Evolutionary conservation across 225 moss, liverwort and hornwort species (phyloP), one percentile per base, ranked within the genome.

Genomic region (Takakia lepidozioides): DNA sequence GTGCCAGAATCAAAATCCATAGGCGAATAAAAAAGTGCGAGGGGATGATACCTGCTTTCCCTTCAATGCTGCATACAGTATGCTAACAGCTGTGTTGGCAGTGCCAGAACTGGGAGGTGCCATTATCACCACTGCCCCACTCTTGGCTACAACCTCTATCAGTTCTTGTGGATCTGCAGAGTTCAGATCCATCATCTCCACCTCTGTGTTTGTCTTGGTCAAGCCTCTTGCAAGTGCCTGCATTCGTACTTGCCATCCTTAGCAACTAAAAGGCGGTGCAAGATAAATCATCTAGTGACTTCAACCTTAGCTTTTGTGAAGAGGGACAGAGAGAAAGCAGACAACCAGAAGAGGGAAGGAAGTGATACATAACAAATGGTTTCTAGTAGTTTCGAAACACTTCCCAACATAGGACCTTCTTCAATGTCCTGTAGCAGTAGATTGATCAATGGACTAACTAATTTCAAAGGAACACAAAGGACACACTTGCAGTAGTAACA

Each of bases 171-270:
- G 66, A 29, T 95, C 93, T 19, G 46, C 52, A 27, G 68, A 1
- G 48, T 89, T 93, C 30, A 95, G 42, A 57, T 95, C 93, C 70
- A 95, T 19, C 93, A 95, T 95, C 73, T 89, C 93, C 53, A 73
- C 93, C 19, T 73, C 66, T 30, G 81, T 86, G 27, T 95, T 95
- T 13, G 93, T 95, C 71, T 95, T 95, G 2, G 89, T 89, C 66
- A 95, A 82, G 19, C 93, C 93, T 66, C 84, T 74, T 25, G 93
- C 84, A 67, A 95, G 25, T 13, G 93, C 80, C 88, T 88, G 67
- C 34, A 35, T 6, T 7, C 19, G 15, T 7, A 7, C 6, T 8
- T 18, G 17, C 6, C 8, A 22, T 44, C 7, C 21, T 44, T 44
- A 18, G 21, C 43, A 18, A n/a, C 1, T 6, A 7, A 44, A 7